phyloP scores from a whole-genome alignment of 139 green algal genomes.

The Coelastrella sp. region DNA sequence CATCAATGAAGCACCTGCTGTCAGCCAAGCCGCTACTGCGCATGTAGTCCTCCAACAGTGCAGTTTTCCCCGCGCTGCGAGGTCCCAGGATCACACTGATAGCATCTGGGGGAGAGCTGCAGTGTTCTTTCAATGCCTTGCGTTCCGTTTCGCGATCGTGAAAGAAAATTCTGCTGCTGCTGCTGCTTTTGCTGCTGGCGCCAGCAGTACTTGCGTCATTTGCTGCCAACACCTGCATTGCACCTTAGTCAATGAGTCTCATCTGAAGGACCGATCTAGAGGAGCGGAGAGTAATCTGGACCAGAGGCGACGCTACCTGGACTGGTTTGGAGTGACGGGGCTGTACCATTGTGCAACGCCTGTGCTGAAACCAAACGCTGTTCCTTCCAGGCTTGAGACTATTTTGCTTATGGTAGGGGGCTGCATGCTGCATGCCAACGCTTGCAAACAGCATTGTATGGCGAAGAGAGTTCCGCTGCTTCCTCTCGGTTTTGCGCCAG shows the following conservation, averaged over 20 bases:
- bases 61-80: conserved; percentile 3
- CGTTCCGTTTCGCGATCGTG: neutral
- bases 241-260: neutral
- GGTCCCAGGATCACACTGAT: conserved; percentile 21
- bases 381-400: neutral
- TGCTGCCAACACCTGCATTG: conserved; percentile 10
- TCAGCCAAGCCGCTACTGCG: neutral
- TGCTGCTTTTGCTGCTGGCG: conserved; percentile 11
- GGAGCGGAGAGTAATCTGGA: neutral
- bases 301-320: neutral
- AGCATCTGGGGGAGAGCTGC: neutral
- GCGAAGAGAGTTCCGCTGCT: neutral
- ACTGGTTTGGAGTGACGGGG: neutral
- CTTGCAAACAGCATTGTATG: neutral
- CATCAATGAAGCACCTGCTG: conserved; percentile 19
- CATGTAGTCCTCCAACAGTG: neutral
- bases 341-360: neutral
- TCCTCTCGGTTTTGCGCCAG: neutral
- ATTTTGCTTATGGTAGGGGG: neutral
- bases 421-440: neutral
- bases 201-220: neutral
- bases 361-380: neutral
- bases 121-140: conserved; percentile 11
- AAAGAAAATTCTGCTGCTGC: neutral
- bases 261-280: neutral